Evolutionary conservation across 164 flowering plant genomes (phyloP), one percentile per base, ranked within the genome.

Genomic region (Santalum album): DNA sequence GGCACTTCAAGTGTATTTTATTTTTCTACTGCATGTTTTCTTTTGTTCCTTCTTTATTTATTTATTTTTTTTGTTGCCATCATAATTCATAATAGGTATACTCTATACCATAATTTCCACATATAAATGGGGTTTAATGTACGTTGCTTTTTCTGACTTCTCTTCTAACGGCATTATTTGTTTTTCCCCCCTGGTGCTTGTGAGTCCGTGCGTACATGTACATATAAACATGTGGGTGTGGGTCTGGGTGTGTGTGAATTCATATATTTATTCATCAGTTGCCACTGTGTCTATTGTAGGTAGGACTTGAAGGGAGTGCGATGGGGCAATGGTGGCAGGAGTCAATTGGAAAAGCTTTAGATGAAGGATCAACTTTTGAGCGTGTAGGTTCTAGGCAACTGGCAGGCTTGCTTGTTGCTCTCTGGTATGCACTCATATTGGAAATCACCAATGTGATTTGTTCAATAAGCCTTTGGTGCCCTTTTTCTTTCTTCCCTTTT

Each of bases 321-420:
- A 60, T 77, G 35, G 99, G 97, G 56, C 87, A 94, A 49, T 75
- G 78, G 80, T 94, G 99, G 99, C 63, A 82, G 46, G 99, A 94
- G 43, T 70, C 84, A 19, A 94, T 94, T 26, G 99, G 97, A 27
- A 84, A 76, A 68, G 61, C 79, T 23, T 73, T 94, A 62, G 97
- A 78, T 63, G 99, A 90, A 68, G 81, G 81, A 52, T 53, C 71
- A 38, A 78, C 79, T 51, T 94, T 90, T 69, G 90, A 80, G 53
- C 90, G 90, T 53, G 76, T 84, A 63, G 99, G 99, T 48, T 94
- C 96, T 6, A 81, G 99, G 74, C 99, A 94, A 78, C 75, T 94
- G 51, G 97, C 99, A 10, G 97, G 90, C 51, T 72, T 94, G 77
- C 90, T 87, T 24, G 84, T 94, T 52, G 75, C 87, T 62, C 71